These are phyloP conservation scores for Volvariella surrecta DNA, from an alignment of 1,284 basidiomycete genomes.

Conservation along the genomic window DNA sequence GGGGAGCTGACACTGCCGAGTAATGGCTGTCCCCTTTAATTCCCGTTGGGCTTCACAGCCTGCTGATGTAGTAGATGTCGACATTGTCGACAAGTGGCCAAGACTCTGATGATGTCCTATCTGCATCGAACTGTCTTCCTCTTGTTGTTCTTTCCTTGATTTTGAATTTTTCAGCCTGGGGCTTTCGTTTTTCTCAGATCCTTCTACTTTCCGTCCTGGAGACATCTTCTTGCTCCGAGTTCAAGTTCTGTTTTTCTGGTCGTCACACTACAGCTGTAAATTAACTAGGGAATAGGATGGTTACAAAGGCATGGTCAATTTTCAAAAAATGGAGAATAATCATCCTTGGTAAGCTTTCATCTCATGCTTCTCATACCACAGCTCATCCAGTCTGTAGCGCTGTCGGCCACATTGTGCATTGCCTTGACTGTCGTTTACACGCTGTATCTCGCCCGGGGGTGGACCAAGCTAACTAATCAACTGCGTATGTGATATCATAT, in stretches of 20 bases:
- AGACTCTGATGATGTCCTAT: too few relatives aligned
- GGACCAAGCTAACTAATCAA: conserved; percentile 22
- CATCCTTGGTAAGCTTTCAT: conserved; percentile 16
- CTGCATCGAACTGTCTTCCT: too few relatives aligned
- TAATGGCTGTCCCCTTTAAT: too few relatives aligned
- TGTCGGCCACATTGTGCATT: conserved; percentile 30
- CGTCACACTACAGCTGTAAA: conserved; percentile 9
- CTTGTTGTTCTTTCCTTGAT: conserved; percentile 5
- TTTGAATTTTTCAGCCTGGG: conserved; percentile 5
- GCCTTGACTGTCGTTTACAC: conserved; percentile 28
- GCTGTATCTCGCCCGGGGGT: conserved; percentile 31
- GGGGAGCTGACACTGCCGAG: too few relatives aligned
- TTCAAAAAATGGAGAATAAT: conserved; percentile 15
- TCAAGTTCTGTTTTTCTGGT: conserved; percentile 13
- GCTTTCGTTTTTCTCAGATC: conserved; percentile 13
- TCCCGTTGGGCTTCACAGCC: too few relatives aligned
- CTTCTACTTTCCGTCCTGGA: conserved; percentile 13
- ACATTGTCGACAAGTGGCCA: too few relatives aligned
- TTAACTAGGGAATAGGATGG: conserved; percentile 10
- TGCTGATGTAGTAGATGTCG: too few relatives aligned
- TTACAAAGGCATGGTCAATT: conserved; percentile 17
- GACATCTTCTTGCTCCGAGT: conserved; percentile 16
- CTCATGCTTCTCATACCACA: neutral
- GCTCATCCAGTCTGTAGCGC: conserved; percentile 23
- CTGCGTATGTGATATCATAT: conserved; percentile 27